phyloP scores from a whole-genome alignment of 2,329 filamentous ascomycete genomes.

The Aciculosporium take region DNA sequence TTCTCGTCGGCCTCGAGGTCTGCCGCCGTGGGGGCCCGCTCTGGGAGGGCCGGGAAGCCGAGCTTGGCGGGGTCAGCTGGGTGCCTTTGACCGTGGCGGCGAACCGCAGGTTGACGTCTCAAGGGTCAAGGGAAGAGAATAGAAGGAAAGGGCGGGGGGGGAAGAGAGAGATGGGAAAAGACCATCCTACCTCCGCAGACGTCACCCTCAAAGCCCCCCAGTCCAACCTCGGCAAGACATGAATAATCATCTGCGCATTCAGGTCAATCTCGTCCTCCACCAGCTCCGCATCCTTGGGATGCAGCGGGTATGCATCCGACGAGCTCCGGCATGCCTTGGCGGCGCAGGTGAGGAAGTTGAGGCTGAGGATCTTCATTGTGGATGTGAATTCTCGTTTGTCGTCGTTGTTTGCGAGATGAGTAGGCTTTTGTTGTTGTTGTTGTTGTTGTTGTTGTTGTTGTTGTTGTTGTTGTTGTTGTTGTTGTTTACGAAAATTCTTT shows the following conservation, averaged over 20 bases:
- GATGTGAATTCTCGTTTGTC: no score
- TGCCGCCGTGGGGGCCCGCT: conserved; percentile 46
- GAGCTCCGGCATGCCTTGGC: conserved; percentile 86
- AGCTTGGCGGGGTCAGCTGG: no score
- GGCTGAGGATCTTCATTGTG: conserved; percentile 81
- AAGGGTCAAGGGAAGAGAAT: not conserved
- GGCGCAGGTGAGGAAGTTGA: conserved; percentile 94
- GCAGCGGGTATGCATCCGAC: conserved; percentile 69
- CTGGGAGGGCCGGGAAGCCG: conserved; percentile 61
- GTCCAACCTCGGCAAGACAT: conserved; percentile 75
- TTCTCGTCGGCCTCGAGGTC: conserved; percentile 52
- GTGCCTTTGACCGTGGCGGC: no score
- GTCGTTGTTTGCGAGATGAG: no score
- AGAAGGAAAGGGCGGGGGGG: no score
- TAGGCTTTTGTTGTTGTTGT: no score
- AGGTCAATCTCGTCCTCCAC: conserved; percentile 74
- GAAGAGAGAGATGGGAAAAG: not conserved
- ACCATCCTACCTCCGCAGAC: conserved; percentile 52
- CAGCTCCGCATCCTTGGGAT: conserved; percentile 83
- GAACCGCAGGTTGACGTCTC: not conserved
- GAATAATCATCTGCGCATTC: conserved; percentile 67
- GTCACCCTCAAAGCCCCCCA: conserved; percentile 70
- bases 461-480: no score
- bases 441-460: no score
- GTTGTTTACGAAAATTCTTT: no score